Conservation (phyloP, 208 protist species). For the Trichomonas vaginalis region DNA sequence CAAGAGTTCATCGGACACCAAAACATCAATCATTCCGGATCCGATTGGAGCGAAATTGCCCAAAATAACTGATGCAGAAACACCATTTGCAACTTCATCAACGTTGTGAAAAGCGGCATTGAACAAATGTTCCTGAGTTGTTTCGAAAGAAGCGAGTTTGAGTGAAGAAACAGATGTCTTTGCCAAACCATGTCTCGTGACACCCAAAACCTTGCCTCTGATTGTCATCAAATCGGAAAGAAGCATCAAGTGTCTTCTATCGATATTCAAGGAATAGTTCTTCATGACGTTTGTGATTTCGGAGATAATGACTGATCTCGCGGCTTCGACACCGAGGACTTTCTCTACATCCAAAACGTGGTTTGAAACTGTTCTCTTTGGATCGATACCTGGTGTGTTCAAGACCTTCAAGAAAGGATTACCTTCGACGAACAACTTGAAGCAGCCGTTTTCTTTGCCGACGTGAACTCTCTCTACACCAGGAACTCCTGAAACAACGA, state of each 20-base stretch:
- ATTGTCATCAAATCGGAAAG: constrained; percentile 96
- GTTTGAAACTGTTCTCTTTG: constrained; percentile 69
- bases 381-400: constrained; percentile 60
- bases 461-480: constrained; percentile 80
- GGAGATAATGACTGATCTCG: constrained; percentile 72
- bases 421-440: constrained; percentile 44
- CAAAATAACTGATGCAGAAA: neutral
- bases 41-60: neutral
- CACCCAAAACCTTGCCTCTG: constrained; percentile 79
- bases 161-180: constrained; percentile 96
- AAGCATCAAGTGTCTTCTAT: constrained; percentile 86
- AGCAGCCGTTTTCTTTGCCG: constrained; percentile 35
- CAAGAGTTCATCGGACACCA: neutral
- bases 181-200: constrained; percentile 91
- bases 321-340: constrained; percentile 91
- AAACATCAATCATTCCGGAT: neutral
- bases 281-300: constrained; percentile 82
- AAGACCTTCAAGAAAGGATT: constrained; percentile 61
- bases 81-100: neutral
- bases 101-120: constrained; percentile 41
- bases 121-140: constrained; percentile 97
- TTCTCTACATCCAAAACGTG: constrained; percentile 71
- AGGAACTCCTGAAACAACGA: constrained; percentile 67
- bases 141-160: constrained; percentile 97
- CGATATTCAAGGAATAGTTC: constrained; percentile 84